Evolutionary conservation across 805 yeast species (phyloP), one percentile per base, ranked within the genome.

Genomic region (Priceomyces fermenticarens): DNA sequence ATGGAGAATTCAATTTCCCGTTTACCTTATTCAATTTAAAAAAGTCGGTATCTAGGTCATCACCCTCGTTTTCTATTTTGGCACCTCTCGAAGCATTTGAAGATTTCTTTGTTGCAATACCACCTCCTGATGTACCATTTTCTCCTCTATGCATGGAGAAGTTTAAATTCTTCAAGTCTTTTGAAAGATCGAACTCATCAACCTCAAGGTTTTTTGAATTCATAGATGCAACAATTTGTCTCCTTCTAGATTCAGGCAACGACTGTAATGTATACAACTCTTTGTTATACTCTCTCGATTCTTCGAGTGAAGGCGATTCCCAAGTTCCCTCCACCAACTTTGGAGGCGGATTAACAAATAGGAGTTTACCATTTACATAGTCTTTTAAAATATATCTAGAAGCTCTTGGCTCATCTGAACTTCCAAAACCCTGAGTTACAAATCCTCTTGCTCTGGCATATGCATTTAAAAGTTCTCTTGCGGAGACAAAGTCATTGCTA

Each of bases 371-470:
- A 61, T 79, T 87, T 20, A 95, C 97, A 54, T 89, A 93, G 63
- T 93, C 99, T 64, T 93, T 93, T 59, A 93, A 74, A 40, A 93
- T 79, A 52, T 87, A 85, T 61, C 99, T 77, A 32, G 97, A 82
- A 10, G 99, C 96, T 63, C 99, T 78, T 32, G 95, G 81, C 61
- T 89, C 95, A 70, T 93, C 99, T 2, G 99, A 98, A 51, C 88
- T 80, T 57, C 98, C 98, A 58, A 87, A 90, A 57, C 95, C 95
- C 62, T 95, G 97, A 0, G 97, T 86, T 95, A 88, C 90, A 61
- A 80, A 93, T 54, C 99, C 99, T 66, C 99, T 80, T 3, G 97
- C 93, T 67, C 95, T 78, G 5, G 97, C 98, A 58, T 93, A 93
- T 0, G 98, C 95, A 36, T 80, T 85, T 43, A 93, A 73, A 30